Conservation (phyloP, 768 basidiomycete species). For the Rossbeevera mucosa region DNA sequence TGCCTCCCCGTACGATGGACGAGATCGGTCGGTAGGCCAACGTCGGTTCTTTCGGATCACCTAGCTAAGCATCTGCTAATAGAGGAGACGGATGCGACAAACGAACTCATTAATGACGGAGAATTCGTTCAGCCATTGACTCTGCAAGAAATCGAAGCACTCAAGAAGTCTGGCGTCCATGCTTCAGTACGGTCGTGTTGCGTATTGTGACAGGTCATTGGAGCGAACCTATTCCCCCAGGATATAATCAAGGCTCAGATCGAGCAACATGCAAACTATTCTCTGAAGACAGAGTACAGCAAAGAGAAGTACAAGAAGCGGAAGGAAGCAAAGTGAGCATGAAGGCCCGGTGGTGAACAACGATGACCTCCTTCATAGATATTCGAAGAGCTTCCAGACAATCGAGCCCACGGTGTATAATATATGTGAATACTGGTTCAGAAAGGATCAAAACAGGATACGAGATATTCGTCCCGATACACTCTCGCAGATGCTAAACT, state of each 20-base stretch:
- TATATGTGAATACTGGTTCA: constrained; percentile 85
- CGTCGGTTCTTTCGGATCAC: neutral
- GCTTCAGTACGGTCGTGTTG: constrained; percentile 52
- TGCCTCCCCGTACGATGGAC: constrained; percentile 60
- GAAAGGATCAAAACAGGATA: constrained; percentile 75
- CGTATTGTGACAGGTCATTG: neutral
- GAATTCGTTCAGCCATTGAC: constrained; percentile 81
- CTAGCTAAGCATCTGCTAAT: constrained; percentile 3
- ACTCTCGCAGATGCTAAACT: constrained; percentile 80
- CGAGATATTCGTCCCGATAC: constrained; percentile 84
- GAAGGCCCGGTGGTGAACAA: neutral
- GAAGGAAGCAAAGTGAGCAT: constrained; percentile 89
- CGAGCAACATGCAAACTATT: constrained; percentile 86
- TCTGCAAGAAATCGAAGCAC: constrained; percentile 72
- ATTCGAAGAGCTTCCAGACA: constrained; percentile 80
- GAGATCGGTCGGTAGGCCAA: constrained; percentile 61
- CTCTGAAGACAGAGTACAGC: constrained; percentile 94
- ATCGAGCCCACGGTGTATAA: constrained; percentile 86
- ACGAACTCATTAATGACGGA: constrained; percentile 90
- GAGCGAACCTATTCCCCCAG: constrained; percentile 37
- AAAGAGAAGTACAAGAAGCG: constrained; percentile 98
- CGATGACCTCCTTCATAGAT: constrained; percentile 44
- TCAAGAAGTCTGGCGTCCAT: constrained; percentile 80
- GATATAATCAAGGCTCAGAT: constrained; percentile 96
- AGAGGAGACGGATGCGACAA: constrained; percentile 98